Evolutionary conservation across 805 yeast genomes (phyloP), one percentile per base, ranked within the genome.

Genomic region (Candida vaughaniae): DNA sequence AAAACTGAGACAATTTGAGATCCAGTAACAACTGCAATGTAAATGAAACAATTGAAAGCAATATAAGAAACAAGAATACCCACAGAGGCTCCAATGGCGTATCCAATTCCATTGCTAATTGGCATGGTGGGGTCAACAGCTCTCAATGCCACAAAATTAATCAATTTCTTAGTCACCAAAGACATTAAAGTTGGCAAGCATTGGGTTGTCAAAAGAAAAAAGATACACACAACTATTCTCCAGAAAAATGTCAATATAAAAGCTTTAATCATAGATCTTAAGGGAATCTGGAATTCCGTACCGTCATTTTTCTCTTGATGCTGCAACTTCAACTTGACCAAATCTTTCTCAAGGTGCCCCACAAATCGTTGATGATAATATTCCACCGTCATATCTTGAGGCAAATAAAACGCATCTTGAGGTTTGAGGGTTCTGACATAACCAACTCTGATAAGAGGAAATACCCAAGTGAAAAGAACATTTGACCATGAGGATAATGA

Each of bases 1-100:
- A 88, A 59, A 2, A 82, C 72, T 0, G 89, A 80, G 51, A 85
- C 78, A 2, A 73, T 75, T 53, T 80, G 79, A 11, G 82, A 83
- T 47, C 95, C 95, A 11, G 77, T 69, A 41, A 75, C 55, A 55
- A 76, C 67, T 4, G 86, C 65, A 17, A 62, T 62, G 48, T 80
- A 80, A 53, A 84, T 82, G 48, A 69, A 78, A 50, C 79, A 81
- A 34, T 85, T 80, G 35, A 12, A 5, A 2, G 22, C 7, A 11
- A 28, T 22, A 16, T 16, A 22, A 4, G 78, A 63, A 23, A 58
- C 43, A 16, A 60, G 36, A 33, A 66, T 63, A 23, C 44, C 38
- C 16, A 53, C 36, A 10, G 61, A 41, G 8, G 62, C 54, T 2
- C 72, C 71, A 33, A 67, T 38, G 4, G 69, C 62, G 40, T 65